Conservation (phyloP, 2,329 filamentous ascomycete genomes). For the Pseudogymnoascus sp. region DNA sequence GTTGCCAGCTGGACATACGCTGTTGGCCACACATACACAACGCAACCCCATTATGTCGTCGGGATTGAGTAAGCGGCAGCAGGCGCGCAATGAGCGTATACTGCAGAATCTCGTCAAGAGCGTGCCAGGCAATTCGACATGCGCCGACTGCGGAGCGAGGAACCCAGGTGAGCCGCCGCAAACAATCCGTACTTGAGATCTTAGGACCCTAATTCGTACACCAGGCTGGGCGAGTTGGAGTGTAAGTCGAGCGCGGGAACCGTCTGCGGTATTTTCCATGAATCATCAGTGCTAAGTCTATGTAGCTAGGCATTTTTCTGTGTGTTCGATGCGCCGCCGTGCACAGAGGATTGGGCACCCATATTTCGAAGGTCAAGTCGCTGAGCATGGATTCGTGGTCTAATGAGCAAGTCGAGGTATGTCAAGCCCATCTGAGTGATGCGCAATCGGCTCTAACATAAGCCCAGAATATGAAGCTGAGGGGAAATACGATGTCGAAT, state of each 20-base stretch:
- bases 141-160: slow-evolving; percentile 83
- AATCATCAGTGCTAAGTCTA: slow-evolving; percentile 16
- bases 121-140: slow-evolving; percentile 81
- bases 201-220: neutral
- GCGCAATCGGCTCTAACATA: slow-evolving; percentile 14
- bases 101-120: slow-evolving; percentile 82
- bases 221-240: slow-evolving; percentile 30
- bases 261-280: neutral
- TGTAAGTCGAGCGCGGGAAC: slow-evolving; percentile 21
- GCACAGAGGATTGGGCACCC: slow-evolving; percentile 93
- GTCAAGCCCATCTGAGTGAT: slow-evolving; percentile 23
- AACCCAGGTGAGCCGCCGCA: slow-evolving; percentile 64
- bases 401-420: slow-evolving; percentile 89
- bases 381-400: slow-evolving; percentile 98
- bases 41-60: slow-evolving; percentile 49
- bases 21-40: neutral
- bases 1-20: neutral
- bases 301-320: slow-evolving; percentile 82
- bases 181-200: neutral
- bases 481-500: slow-evolving; percentile 81
- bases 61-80: slow-evolving; percentile 86
- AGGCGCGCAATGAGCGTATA: slow-evolving; percentile 89
- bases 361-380: slow-evolving; percentile 98
- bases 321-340: slow-evolving; percentile 96
- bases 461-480: slow-evolving; percentile 79